Base-by-base conservation (phyloP, 257 asterid genomes). In the Misopates orontium region DNA sequence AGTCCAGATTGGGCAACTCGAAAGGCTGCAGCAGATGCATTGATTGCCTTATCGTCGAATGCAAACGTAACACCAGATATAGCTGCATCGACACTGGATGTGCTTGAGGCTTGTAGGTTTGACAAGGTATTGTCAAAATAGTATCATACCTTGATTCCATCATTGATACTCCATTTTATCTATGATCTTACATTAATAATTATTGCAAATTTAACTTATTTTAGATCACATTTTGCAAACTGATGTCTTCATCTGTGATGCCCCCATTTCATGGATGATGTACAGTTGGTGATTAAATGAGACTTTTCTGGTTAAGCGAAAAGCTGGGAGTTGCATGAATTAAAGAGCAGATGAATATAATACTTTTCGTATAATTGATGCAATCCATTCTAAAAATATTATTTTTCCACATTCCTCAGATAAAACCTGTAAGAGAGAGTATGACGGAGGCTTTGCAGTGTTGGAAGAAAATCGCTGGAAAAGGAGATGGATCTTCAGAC, bases 1-100 rank as follows among this genome's bases (percentile, higher is more conserved):
- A 91, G 90, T 72, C 54, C 97, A 25, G 99, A 94, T 72, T 94
- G 99, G 99, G 91, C 96, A 19, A 91, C 96, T 21, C 82, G 99
- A 56, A 94, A 94, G 76, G 98, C 98, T 73, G 96, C 99, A 39
- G 99, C 96, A 51, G 98, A 94, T 42, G 76, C 99, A 55, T 79
- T 94, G 62, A 81, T 68, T 67, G 86, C 78, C 63, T 72, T 94
- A 75, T 90, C 95, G 42, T 73, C 60, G 67, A 81, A 87, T 44
- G 71, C 85, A 11, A 78, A 74, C 73, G 72, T 94, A 76, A 71
- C 88, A 56, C 78, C 72, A 10, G 94, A 79, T 62, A 87, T 76
- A 71, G 93, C 96, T 77, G 78, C 82, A 73, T 80, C 99, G 17
- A 88, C 93, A 56, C 66, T 91, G 83, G 70, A 81, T 31, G 83